Conservation (phyloP, 208 protist species). For the Acanthamoeba quina region DNA sequence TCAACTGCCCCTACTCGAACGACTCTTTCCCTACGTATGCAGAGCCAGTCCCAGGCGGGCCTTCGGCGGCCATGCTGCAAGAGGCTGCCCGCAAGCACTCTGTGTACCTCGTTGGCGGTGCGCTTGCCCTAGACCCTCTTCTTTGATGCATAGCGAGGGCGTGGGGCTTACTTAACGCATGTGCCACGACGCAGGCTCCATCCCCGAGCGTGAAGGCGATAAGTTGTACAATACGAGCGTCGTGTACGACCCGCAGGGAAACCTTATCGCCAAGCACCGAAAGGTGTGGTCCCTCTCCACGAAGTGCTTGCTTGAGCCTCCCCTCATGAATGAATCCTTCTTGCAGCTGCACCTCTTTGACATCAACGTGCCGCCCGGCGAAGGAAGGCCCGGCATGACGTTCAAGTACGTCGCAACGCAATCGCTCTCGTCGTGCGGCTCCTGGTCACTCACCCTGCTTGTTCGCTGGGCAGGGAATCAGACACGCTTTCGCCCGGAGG, state of each 20-base stretch:
- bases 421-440: neutral
- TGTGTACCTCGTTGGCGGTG: conserved; percentile 84
- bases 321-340: neutral
- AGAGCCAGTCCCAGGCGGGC: conserved; percentile 89
- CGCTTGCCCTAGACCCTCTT: neutral
- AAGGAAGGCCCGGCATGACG: conserved; percentile 57
- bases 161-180: conserved; percentile 85
- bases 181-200: conserved; percentile 93
- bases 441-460: neutral
- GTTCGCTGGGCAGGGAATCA: neutral
- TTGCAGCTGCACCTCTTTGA: conserved; percentile 64
- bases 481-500: conserved; percentile 61
- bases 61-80: conserved; percentile 58
- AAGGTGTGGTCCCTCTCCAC: conserved; percentile 83
- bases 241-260: conserved; percentile 94
- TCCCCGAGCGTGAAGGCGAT: conserved; percentile 94
- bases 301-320: neutral
- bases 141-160: neutral
- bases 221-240: conserved; percentile 97
- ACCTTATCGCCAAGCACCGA: conserved; percentile 92
- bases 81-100: conserved; percentile 70
- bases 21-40: conserved; percentile 96
- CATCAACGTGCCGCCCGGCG: conserved; percentile 50
- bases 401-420: neutral
- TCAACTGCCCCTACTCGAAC: conserved; percentile 96